Evolutionary conservation across 768 basidiomycete genomes (phyloP), one percentile per base, ranked within the genome.

Genomic region (Cyclocybe cylindracea): DNA sequence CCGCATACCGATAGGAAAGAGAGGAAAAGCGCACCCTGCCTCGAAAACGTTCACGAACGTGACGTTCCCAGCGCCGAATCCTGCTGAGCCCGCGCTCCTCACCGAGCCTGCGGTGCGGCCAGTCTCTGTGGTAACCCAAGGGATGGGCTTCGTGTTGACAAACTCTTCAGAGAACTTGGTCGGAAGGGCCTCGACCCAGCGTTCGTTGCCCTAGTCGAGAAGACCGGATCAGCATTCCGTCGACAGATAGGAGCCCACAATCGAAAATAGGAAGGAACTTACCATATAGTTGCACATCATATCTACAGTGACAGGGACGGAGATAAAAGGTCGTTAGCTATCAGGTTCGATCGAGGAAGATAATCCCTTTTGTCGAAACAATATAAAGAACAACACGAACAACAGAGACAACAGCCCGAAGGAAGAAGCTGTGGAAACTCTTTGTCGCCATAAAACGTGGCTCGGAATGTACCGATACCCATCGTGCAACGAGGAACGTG

Each of bases 231-330:
- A 24, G 5, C 24, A 24, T 24, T 5, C 24, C 24, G 24, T 24
- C 24, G 24, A 24, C 24, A 24, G 24, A 24, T 24, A 24, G 24
- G 24, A 24, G 24, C 24, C 24, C 24, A 24, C 24, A 24, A 24
- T 24, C 24, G 24, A 24, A 24, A 24, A 24, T 24, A 24, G n/a
- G n/a, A 39, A 13, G 36, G 39, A 19, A 64, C 79, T 54, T 56
- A 83, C 87, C 24, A 90, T 79, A 61, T 79, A 89, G 70, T 94
- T 94, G 77, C 93, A 95, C 88, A 91, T 88, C 77, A 86, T 83
- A 67, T 94, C 92, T 78, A 44, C 3, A 49, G 5, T 18, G 38
- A 44, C 32, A 50, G 19, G 35, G 39, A n/a, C 29, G 32, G 41
- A 31, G 39, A 52, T 37, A 31, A 54, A 34, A 33, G 39, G 24